Evolutionary conservation across 169 alveolate genomes (phyloP).

Genomic region (Plasmodium reichenowi): DNA sequence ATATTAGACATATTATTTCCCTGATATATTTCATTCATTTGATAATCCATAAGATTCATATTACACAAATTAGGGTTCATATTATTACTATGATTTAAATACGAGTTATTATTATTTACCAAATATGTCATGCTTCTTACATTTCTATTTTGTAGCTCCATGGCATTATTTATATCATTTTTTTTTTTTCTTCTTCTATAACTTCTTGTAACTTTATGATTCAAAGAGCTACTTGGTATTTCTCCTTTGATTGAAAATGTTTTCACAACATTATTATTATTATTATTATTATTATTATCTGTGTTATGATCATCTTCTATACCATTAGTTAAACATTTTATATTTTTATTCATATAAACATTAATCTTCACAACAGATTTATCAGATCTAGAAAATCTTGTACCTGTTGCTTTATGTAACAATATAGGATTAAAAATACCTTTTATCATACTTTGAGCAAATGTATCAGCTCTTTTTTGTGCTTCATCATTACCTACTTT

Average conservation of each 20-base stretch:
- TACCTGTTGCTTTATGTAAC: conserved; percentile 87
- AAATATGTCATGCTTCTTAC: background rate
- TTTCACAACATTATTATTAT: conserved; percentile 1
- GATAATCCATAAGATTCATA: too few relatives aligned
- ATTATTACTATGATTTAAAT: background rate
- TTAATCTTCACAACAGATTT: conserved; percentile 63
- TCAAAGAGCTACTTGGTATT: background rate
- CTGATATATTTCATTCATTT: too few relatives aligned
- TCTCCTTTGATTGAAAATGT: background rate
- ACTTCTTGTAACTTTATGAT: too few relatives aligned
- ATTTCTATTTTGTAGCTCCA: background rate
- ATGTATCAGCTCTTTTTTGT: conserved; percentile 83
- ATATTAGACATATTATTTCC: background rate
- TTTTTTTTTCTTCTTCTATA: background rate
- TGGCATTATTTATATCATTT: background rate
- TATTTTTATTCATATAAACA: conserved; percentile 65
- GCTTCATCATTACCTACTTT: conserved; percentile 89
- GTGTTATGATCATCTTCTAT: background rate
- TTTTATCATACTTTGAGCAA: conserved; percentile 85
- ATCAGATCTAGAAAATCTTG: conserved; percentile 78
- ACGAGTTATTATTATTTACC: background rate
- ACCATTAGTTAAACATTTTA: conserved; percentile 17
- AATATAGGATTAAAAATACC: conserved; percentile 85
- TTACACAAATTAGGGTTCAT: too few relatives aligned
- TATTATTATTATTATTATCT: background rate